These are phyloP conservation scores for Oryza rufipogon DNA, from an alignment of 176 grass and related monocot species.

Conservation along the genomic window DNA sequence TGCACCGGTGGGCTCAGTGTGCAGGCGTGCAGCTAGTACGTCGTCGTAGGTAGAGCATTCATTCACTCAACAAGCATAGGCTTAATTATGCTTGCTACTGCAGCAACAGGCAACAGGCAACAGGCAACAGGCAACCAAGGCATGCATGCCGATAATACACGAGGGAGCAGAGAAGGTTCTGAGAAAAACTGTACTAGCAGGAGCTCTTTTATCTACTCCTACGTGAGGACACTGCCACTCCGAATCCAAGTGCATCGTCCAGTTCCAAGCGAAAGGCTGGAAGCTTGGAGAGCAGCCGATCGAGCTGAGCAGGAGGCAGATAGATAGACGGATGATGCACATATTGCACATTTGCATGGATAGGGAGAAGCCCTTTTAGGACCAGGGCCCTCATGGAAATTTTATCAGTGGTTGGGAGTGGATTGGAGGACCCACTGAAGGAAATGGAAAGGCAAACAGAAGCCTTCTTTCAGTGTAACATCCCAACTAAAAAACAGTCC, in stretches of 20 bases:
- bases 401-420: neutral
- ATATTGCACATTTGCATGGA: constrained; percentile 22
- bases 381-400: neutral
- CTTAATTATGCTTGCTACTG: constrained; percentile 2
- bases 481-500: neutral
- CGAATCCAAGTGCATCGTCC: neutral
- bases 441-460: neutral
- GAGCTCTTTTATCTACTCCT: neutral
- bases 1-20: neutral
- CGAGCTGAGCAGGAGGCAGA: neutral
- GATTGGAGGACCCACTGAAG: neutral
- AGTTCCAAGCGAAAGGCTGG: neutral
- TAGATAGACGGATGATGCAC: constrained; percentile 22
- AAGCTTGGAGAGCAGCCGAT: neutral
- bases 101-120: neutral
- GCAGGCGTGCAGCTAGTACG: neutral
- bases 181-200: neutral
- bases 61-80: constrained; percentile 10
- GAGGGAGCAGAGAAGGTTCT: constrained; percentile 36
- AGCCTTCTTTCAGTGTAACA: neutral
- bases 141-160: neutral
- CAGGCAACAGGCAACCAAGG: neutral
- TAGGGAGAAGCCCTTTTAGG: constrained; percentile 15
- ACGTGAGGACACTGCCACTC: neutral
- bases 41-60: constrained; percentile 4